Evolutionary conservation across 2,329 filamentous ascomycete genomes (phyloP), one percentile per base, ranked within the genome.

Genomic region (Dothistroma pini): DNA sequence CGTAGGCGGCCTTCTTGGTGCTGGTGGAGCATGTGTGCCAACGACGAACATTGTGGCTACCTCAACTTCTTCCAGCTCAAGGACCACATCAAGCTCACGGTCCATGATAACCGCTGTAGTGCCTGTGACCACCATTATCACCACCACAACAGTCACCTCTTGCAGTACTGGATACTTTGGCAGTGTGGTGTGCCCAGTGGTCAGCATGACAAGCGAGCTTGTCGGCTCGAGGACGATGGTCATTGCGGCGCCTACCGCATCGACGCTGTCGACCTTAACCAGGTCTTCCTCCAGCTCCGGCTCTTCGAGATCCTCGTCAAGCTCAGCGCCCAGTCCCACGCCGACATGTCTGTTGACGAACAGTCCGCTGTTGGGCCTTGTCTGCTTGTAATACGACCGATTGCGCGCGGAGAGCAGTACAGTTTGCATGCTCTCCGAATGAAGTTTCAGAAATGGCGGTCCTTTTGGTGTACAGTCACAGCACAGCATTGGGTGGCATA

Each of bases 81-180:
- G 41, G 8, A 9, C 44, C 31, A 47, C 52, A 16, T 51, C 62
- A 1, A 61, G 56, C 58, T 56, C 54, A 25, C 35, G 56, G n/a
- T 48, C 59, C n/a, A 32, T 54, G 47, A 47, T 60, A 55, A 65
- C 63, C 1, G 56, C 56, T 4, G 59, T 62, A 2, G 53, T 69
- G 4, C 63, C 66, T 5, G 60, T 66, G n/a, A 68, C 66, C 9
- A 70, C 66, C 0, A 48, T 70, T 6, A 55, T 50, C 21, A 67
- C 66, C 1, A 69, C 66, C 1, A 67, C 65, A 25, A 70, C 66
- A 0, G 58, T 71, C 11, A 68, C 68, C 11, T 68, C 65, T 52
- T 71, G 68, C 56, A 62, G 55, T 25, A 56, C 58, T 12, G 49
- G 47, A 14, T 14, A 41, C 6, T 7, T 53, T 6, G 53, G 31